Evolutionary conservation across 805 yeast species (phyloP).

Genomic region (Alloascoidea africana): DNA sequence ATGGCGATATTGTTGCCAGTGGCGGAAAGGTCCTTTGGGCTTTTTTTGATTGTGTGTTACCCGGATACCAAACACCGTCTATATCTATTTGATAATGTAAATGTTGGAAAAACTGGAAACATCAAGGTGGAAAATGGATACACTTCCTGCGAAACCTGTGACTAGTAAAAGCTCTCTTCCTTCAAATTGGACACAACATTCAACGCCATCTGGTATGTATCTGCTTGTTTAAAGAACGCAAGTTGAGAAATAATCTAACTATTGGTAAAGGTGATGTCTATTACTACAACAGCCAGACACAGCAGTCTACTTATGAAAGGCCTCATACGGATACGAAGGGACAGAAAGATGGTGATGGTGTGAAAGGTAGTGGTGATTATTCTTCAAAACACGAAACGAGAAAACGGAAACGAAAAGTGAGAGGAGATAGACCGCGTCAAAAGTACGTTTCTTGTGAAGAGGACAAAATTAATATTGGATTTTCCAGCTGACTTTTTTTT

Average conservation of each 20-base stretch:
- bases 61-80: too few species aligned
- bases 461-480: slow-evolving; percentile 1
- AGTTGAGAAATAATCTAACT: not conserved
- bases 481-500: slow-evolving; percentile 8
- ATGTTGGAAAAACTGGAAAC: not conserved
- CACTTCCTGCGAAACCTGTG: too few species aligned
- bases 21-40: too few species aligned
- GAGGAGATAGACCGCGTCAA: slow-evolving; percentile 1
- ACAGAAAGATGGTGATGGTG: slow-evolving; percentile 4
- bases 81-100: too few species aligned
- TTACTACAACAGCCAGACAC: slow-evolving; percentile 22
- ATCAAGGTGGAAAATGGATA: not conserved
- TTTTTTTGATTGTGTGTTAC: too few species aligned
- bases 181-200: slow-evolving; percentile 21
- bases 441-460: not conserved
- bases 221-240: not conserved
- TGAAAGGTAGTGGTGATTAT: slow-evolving; percentile 1
- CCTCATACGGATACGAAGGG: slow-evolving; percentile 12
- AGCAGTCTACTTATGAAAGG: slow-evolving; percentile 22
- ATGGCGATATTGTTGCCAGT: not conserved
- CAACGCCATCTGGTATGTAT: slow-evolving; percentile 20
- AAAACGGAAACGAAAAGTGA: slow-evolving; percentile 2
- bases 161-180: too few species aligned
- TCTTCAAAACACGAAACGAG: slow-evolving; percentile 5
- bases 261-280: slow-evolving; percentile 16